Conservation (phyloP, 352 stramenopile genomes). For the Globisporangium cylindrosporum region DNA sequence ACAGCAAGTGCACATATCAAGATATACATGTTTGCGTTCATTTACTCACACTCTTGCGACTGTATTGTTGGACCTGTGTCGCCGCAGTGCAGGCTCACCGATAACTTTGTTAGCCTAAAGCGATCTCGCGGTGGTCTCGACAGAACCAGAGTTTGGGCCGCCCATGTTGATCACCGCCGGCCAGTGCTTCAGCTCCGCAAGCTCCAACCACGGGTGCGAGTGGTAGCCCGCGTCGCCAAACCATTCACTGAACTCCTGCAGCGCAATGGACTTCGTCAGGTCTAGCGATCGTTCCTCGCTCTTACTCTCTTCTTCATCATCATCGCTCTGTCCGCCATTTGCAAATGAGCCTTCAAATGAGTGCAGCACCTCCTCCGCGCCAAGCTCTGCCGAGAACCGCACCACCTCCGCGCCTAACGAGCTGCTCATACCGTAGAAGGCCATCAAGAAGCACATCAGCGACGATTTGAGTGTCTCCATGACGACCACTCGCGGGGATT, state of each 20-base stretch:
- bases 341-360: slow-evolving; percentile 38
- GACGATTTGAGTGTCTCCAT: slow-evolving; percentile 60
- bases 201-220: slow-evolving; percentile 75
- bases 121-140: not conserved
- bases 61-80: too few species aligned
- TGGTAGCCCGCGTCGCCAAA: slow-evolving; percentile 65
- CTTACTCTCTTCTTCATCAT: slow-evolving; percentile 26
- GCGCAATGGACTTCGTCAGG: slow-evolving; percentile 38
- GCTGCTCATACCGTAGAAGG: slow-evolving; percentile 82
- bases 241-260: slow-evolving; percentile 75
- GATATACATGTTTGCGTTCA: slow-evolving; percentile 11
- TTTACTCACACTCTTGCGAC: slow-evolving; percentile 1
- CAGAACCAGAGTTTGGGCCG: slow-evolving; percentile 12
- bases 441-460: slow-evolving; percentile 78
- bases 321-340: slow-evolving; percentile 16
- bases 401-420: slow-evolving; percentile 70
- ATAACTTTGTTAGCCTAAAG: not conserved
- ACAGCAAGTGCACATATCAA: slow-evolving; percentile 10
- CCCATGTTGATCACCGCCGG: slow-evolving; percentile 70
- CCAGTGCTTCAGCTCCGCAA: slow-evolving; percentile 78
- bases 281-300: slow-evolving; percentile 28
- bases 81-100: too few species aligned
- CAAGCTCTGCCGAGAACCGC: slow-evolving; percentile 65
- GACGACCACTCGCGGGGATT: slow-evolving; percentile 28
- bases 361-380: slow-evolving; percentile 62